Conservation (phyloP, 2,329 filamentous ascomycete genomes). For the Delphinella strobiligena region DNA sequence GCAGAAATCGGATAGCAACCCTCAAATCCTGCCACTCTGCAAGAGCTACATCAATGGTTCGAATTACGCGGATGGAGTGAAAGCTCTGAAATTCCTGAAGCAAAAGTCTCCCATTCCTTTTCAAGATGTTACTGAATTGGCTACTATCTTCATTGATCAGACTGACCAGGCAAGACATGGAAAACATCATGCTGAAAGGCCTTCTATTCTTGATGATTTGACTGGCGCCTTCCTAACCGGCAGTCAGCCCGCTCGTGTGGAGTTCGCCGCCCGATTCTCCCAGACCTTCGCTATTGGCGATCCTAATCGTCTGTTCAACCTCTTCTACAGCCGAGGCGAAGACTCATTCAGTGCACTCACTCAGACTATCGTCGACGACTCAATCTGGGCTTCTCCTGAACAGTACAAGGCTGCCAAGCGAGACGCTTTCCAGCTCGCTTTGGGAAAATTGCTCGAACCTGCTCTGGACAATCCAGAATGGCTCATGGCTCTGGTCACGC, state of each 20-base stretch:
- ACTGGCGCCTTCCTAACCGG: conserved; percentile 17
- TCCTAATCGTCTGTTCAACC: conserved; percentile 11
- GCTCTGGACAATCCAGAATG: conserved; percentile 60
- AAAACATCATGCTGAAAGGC: conserved; percentile 2
- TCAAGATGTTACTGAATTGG: conserved; percentile 26
- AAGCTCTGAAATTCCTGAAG: conserved; percentile 20
- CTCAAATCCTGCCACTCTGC: conserved; percentile 1
- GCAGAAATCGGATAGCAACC: not conserved
- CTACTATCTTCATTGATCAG: conserved; percentile 30
- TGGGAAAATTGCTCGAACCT: conserved; percentile 83
- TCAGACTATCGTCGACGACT: conserved; percentile 28
- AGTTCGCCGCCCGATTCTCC: conserved; percentile 25
- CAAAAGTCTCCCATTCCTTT: conserved; percentile 19
- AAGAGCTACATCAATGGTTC: conserved; percentile 14
- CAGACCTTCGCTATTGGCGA: not conserved
- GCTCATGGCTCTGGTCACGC: conserved; percentile 48
- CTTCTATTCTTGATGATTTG: conserved; percentile 20
- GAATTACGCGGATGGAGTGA: conserved; percentile 28
- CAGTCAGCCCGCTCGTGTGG: conserved; percentile 24
- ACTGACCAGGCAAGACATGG: no score
- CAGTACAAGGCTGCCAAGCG: conserved; percentile 22
- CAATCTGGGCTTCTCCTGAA: conserved; percentile 29
- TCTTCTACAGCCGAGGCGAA: conserved; percentile 31
- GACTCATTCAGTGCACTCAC: conserved; percentile 33
- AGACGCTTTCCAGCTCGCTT: conserved; percentile 62